phyloP scores from a whole-genome alignment of 73 alveolate genomes.

The Loxodes magnus region DNA sequence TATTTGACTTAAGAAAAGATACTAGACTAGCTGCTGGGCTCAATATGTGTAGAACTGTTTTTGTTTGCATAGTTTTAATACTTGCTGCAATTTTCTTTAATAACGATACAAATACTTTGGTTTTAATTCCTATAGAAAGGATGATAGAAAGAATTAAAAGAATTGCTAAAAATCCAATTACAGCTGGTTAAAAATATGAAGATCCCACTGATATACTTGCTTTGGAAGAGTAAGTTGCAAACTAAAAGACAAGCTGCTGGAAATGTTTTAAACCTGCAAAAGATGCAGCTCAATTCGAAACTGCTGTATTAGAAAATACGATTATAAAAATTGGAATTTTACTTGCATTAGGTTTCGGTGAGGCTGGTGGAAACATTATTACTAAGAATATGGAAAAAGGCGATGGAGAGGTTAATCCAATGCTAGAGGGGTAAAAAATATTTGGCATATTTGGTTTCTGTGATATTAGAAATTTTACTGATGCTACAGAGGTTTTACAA shows the following conservation, averaged over 20 bases:
- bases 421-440: slow-evolving; percentile 46
- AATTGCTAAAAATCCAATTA: slow-evolving; percentile 50
- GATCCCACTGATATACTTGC: not conserved
- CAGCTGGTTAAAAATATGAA: slow-evolving; percentile 13
- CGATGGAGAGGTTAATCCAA: slow-evolving; percentile 70
- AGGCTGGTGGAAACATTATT: slow-evolving; percentile 52
- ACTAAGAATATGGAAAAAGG: slow-evolving; percentile 30
- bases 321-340: slow-evolving; percentile 77
- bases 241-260: no score
- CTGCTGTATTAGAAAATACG: slow-evolving; percentile 81
- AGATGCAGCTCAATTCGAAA: slow-evolving; percentile 50
- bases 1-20: slow-evolving; percentile 30
- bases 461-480: slow-evolving; percentile 75
- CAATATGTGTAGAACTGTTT: slow-evolving; percentile 52
- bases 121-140: slow-evolving; percentile 67
- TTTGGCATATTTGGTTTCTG: slow-evolving; percentile 80
- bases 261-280: slow-evolving; percentile 13
- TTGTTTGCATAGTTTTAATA: slow-evolving; percentile 59
- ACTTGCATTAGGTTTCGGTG: slow-evolving; percentile 80
- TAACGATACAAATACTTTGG: slow-evolving; percentile 64
- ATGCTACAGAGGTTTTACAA: slow-evolving; percentile 62
- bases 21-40: slow-evolving; percentile 34
- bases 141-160: slow-evolving; percentile 56
- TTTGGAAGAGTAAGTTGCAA: slow-evolving; percentile 8
- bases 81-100: slow-evolving; percentile 56